Percentiles rank a stretch among this genome's conserved stretches.
Evolutionary conservation across 306 rosid species (phyloP).

Genomic region (Trifolium dubium): DNA sequence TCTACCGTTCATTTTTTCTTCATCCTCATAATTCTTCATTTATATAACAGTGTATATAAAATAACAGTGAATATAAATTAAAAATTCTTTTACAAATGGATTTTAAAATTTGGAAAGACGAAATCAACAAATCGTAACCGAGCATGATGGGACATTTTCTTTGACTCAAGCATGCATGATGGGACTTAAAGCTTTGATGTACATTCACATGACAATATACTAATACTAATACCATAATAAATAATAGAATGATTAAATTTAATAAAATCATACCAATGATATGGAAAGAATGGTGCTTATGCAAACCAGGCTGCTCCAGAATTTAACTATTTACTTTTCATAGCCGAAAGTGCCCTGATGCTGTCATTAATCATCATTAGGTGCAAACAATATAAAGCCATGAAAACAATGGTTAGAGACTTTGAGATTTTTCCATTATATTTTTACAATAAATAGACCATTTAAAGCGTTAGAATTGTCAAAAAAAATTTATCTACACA

Average conservation of each 20-base stretch:
- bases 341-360: background rate
- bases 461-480: too few species aligned
- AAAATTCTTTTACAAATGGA: background rate
- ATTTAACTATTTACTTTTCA: background rate
- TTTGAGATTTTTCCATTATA: background rate
- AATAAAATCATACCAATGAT: background rate
- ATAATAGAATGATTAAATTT: too few species aligned
- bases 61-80: too few species aligned
- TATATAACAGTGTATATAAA: too few species aligned
- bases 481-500: too few species aligned
- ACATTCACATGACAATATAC: background rate
- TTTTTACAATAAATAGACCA: background rate
- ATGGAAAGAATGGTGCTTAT: background rate
- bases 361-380: background rate
- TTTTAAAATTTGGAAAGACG: background rate
- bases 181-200: conserved; percentile 42
- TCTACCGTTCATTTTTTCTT: too few species aligned
- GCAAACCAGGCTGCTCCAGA: background rate
- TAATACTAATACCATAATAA: too few species aligned
- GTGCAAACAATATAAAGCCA: background rate
- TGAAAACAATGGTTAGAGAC: background rate
- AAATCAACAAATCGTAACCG: conserved; percentile 10
- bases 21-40: too few species aligned
- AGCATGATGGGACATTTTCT: conserved; percentile 16
- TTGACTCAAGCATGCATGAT: background rate